Base-by-base conservation (phyloP, 2,329 filamentous ascomycete genomes). In the Zasmidium angulare region DNA sequence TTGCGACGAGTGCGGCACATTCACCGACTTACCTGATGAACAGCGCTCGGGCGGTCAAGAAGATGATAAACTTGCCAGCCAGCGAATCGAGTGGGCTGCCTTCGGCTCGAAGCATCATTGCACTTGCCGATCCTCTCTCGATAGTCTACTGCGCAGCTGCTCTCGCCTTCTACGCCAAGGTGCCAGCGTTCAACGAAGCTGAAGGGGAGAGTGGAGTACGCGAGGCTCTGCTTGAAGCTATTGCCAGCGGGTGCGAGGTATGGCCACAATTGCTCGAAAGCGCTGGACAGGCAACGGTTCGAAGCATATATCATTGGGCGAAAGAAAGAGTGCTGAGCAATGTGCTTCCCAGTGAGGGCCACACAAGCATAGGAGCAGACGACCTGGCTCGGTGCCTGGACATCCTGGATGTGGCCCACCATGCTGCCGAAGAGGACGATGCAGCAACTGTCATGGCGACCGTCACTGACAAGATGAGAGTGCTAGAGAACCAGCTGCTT, bases 201-300 rank as follows among this genome's bases (percentile, higher is more conserved):
- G 53, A 55, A 14, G 54, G 46, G 29, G 63, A 64, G 19, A 51
- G 21, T n/a, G 50, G 46, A 17, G 19, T 66, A 19, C 60, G 63
- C 50, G 14, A 70, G 29, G 74, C 75, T 7, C 69, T 81, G 52
- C 72, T 77, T 48, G 67, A 67, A 19, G 74, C 75, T 7, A 69
- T 80, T n/a, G 73, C 75, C 11, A 67, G 71, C 24, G 76, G 77
- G 31, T 74, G 72, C 47, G 70, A 74, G n/a, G 72, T 75, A 12
- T 79, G 77, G 71, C 68, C 77, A 2, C 76, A 79, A 58, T 69
- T 81, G 7, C 66, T 80, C 12, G 69, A 70, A 22, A 75, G 71
- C 23, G 69, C 76, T 21, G 75, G 76, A 36, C 58, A 60, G 23
- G 60, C 59, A 12, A 66, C 65, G 7, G 61, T 70, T 24, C 58